Evolutionary conservation across 2,329 filamentous ascomycete genomes (phyloP), one percentile per base, ranked within the genome.

Genomic region (Dryadomyces quercivorus): DNA sequence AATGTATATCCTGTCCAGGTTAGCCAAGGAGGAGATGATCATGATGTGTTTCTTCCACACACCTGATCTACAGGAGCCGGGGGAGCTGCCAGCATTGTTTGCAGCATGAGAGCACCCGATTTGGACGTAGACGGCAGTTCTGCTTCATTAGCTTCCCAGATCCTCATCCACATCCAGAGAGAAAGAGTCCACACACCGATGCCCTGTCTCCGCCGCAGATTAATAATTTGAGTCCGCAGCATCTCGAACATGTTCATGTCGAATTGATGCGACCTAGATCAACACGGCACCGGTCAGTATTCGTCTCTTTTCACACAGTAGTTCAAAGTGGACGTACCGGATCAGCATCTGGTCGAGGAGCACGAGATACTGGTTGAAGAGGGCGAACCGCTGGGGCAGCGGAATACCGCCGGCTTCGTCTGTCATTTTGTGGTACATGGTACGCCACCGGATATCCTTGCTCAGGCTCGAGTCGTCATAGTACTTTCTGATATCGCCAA

Each of bases 401-500:
- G 69, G 68, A 36, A 78, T 70, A 0, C 75, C 76, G 2, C 69
- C 72, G 3, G 72, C 73, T 61, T 82, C 76, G 22, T 74, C 70
- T 8, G 70, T 72, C 72, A 83, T 72, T 5, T 68, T 66, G 63
- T 81, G 72, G 61, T 76, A 80, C 77, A 83, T 82, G 59, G 71
- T 72, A 45, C 73, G 71, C 80, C 81, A 84, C 53, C 78, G 72
- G 40, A 71, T 67, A 57, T 75, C 70, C 53, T 72, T 73, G 18
- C 70, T 67, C 45, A 74, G 59, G 5, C 69, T 69, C 40, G 69
- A 72, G 61, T 82, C 74, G 38, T 79, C 72, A 60, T 79, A 75
- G 63, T 73, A 73, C 9, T 56, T 58, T 44, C 66, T 72, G 59
- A 84, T 82, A 57, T 82, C 78, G 45, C 70, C 64, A 16, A 84